A percentile compares a stretch with the other conserved stretches of the same genome.
These are phyloP conservation scores for Cyclotella sp. DNA, from an alignment of 108 stramenopile genomes.

Conservation along the genomic window DNA sequence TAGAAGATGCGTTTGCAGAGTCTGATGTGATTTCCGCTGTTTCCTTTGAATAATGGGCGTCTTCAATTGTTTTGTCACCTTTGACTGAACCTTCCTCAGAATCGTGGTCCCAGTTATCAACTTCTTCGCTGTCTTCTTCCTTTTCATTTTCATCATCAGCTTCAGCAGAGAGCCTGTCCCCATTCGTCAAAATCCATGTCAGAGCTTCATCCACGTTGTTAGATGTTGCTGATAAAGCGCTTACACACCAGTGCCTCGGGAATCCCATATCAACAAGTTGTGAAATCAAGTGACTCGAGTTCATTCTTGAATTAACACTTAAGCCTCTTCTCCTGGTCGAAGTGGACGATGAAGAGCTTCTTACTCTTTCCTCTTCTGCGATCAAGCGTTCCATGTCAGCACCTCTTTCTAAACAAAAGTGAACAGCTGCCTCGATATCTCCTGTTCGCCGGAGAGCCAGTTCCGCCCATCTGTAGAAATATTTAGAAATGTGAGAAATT, in stretches of 20 bases:
- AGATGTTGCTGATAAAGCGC: conserved; percentile 89
- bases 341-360: conserved; percentile 42
- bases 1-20: not conserved
- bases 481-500: not conserved
- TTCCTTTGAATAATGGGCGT: conserved; percentile 3
- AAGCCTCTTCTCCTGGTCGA: conserved; percentile 56
- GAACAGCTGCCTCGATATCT: conserved; percentile 94
- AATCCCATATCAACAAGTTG: conserved; percentile 98
- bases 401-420: conserved; percentile 94
- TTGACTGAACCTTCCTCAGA: conserved; percentile 48
- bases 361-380: conserved; percentile 73
- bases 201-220: conserved; percentile 95
- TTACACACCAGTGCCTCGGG: conserved; percentile 91
- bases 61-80: conserved; percentile 25
- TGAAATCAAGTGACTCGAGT: conserved; percentile 69
- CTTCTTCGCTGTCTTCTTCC: conserved; percentile 55
- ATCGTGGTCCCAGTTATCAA: conserved; percentile 60
- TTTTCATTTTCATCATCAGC: conserved; percentile 79
- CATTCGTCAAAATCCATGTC: conserved; percentile 95
- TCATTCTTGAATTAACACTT: conserved; percentile 33
- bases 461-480: conserved; percentile 67
- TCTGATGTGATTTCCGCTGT: not conserved
- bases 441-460: conserved; percentile 88
- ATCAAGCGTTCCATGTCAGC: conserved; percentile 94
- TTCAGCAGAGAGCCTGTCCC: conserved; percentile 82